Base-by-base conservation (phyloP, 192 early-diverging fungal species). In the Allomyces arbusculus region DNA sequence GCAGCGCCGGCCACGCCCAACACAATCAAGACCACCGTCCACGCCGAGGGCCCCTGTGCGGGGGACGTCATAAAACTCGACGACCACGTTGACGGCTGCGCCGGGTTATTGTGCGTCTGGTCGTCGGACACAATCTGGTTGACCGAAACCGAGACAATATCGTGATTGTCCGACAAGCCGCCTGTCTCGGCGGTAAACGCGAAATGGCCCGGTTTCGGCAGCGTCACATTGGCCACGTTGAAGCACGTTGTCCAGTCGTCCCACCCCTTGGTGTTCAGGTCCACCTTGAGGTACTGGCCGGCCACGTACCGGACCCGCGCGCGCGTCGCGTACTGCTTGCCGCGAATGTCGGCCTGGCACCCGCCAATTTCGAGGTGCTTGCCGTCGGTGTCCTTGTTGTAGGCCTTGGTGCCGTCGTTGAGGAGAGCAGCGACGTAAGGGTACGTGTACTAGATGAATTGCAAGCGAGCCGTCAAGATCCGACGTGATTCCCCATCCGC, bases 101-200 rank as follows among this genome's bases (percentile, higher is more conserved):
- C 50, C 50, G 50, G 50, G 16, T 58, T 14, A 3, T 3, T 20
- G 50, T 58, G 50, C 50, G 50, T 4, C 50, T 58, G 50, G 50
- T 58, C 50, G 50, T 58, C 50, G 16, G 20, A 14, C 50, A 58
- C 16, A 14, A 58, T 14, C 50, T 58, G 50, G 50, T 58, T 72
- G 26, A 77, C 75, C 6, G 76, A 68, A 19, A 81, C 78, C 25
- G 66, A 67, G 61, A 82, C 73, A 62, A 82, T 80, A 61, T 79
- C 77, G 64, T 72, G 66, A 44, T 80, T 83, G 80, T 90, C 89
- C 63, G 80, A 79, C 50, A 94, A 84, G 65, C 90, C 94, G 66
- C 96, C 96, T 0, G 96, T 99, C 61, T 83, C 77, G 7, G 93
- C 89, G 43, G 89, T 82, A 76, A 96, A 97, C 8, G 94, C 94